A percentile compares a stretch with the other conserved stretches of the same genome.
phyloP scores from a whole-genome alignment of 2,329 filamentous ascomycete genomes.

The Pseudogymnoascus pannorum region DNA sequence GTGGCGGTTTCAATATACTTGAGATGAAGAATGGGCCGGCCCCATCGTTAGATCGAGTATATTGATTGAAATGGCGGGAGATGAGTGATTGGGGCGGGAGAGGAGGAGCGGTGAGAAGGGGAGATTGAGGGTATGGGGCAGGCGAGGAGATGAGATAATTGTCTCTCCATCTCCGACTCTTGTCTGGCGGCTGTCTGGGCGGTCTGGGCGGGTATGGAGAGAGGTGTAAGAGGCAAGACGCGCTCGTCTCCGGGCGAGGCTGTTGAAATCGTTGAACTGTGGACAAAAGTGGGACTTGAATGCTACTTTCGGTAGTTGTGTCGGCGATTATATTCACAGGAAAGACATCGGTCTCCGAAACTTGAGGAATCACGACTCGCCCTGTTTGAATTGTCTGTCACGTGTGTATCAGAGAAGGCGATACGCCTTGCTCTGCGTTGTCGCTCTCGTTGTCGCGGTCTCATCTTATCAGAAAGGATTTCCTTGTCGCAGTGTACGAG shows the following conservation, averaged over 20 bases:
- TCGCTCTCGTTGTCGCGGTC: neutral
- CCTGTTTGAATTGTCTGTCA: neutral
- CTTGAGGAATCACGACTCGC: neutral
- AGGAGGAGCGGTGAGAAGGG: conserved; percentile 17
- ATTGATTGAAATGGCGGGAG: too few relatives aligned
- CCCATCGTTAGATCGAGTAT: too few relatives aligned
- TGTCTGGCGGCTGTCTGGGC: neutral
- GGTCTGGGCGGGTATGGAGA: neutral
- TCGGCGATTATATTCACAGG: neutral
- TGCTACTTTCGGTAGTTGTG: neutral
- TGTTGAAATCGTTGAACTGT: neutral
- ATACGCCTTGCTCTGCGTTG: neutral
- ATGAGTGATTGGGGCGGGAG: neutral
- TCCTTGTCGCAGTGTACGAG: neutral
- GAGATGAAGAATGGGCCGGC: conserved; percentile 6
- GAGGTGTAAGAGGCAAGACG: neutral
- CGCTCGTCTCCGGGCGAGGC: neutral
- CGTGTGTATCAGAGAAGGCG: too few relatives aligned
- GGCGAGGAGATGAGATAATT: neutral
- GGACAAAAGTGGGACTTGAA: neutral
- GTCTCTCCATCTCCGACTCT: neutral
- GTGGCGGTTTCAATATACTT: conserved; percentile 6
- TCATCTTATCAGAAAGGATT: neutral
- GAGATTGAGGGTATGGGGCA: conserved; percentile 58
- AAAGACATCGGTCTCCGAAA: neutral